Evolutionary conservation across 495 filamentous ascomycete species (phyloP).

Genomic region (Chaetomium fimeti): DNA sequence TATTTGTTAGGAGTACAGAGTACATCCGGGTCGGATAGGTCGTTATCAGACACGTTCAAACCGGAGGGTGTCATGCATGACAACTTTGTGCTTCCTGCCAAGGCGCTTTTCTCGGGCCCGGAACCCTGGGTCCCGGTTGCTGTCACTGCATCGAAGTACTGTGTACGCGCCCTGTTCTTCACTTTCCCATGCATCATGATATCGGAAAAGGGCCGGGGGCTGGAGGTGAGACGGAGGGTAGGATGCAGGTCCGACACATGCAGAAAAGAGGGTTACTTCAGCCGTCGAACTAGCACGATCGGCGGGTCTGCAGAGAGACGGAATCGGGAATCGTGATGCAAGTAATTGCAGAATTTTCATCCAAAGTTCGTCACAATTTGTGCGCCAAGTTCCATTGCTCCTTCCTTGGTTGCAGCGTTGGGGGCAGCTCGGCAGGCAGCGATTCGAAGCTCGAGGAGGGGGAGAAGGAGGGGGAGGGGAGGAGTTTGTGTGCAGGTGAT

Average conservation of each 20-base stretch:
- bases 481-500: not conserved
- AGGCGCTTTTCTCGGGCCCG: not conserved
- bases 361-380: slow-evolving; percentile 1
- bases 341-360: slow-evolving; percentile 1
- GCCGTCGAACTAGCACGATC: not conserved
- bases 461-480: not conserved
- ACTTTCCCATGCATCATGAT: slow-evolving; percentile 1
- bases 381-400: not conserved
- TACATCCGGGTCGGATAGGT: too few species aligned
- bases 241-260: slow-evolving; percentile 1
- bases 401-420: not conserved
- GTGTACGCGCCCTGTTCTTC: not conserved
- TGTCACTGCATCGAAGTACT: not conserved
- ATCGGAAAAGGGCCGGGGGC: not conserved
- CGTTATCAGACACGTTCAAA: too few species aligned
- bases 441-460: too few species aligned
- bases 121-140: not conserved
- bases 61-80: not conserved
- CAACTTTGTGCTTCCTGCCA: not conserved
- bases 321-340: slow-evolving; percentile 1
- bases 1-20: not conserved
- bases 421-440: not conserved
- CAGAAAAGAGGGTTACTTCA: not conserved
- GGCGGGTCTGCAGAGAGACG: not conserved
- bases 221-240: not conserved